These are phyloP conservation scores for Eruca vesicaria DNA, from an alignment of 441 rosid species.

Conservation along the genomic window DNA sequence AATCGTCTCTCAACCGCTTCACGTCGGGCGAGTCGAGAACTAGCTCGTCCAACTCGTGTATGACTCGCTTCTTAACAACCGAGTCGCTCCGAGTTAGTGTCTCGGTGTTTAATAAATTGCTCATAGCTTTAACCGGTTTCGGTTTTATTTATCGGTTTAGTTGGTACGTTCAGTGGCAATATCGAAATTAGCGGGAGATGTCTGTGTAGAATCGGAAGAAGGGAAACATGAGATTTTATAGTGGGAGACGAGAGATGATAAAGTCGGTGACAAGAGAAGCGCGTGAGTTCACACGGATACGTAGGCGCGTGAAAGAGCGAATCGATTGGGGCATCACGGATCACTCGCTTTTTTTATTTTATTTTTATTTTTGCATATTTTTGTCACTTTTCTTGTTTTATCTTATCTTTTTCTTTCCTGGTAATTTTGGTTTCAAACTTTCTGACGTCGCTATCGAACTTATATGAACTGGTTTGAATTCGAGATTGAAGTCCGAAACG, in stretches of 20 bases:
- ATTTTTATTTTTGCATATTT: neutral
- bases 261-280: conserved; percentile 19
- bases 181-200: conserved; percentile 17
- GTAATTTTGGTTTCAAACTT: neutral
- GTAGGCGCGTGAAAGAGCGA: conserved; percentile 47
- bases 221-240: conserved; percentile 51
- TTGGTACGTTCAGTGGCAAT: conserved; percentile 5
- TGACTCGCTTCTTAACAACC: conserved; percentile 46
- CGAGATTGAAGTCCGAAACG: conserved; percentile 46
- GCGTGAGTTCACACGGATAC: conserved; percentile 25
- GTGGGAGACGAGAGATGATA: conserved; percentile 32
- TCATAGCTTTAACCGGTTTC: conserved; percentile 34
- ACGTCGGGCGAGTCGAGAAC: conserved; percentile 45
- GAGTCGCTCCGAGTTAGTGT: conserved; percentile 18
- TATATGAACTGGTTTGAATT: conserved; percentile 43
- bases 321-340: conserved; percentile 50
- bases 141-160: conserved; percentile 15
- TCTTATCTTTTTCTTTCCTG: neutral
- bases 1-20: conserved; percentile 64
- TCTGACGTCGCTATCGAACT: conserved; percentile 24
- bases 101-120: conserved; percentile 20
- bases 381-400: neutral
- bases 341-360: conserved; percentile 26
- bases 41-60: conserved; percentile 41
- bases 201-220: conserved; percentile 31